A percentile compares a stretch with the other conserved stretches of the same genome.
phyloP scores from a whole-genome alignment of 139 green algal species.

The Auxenochlorella pyrenoidosa region DNA sequence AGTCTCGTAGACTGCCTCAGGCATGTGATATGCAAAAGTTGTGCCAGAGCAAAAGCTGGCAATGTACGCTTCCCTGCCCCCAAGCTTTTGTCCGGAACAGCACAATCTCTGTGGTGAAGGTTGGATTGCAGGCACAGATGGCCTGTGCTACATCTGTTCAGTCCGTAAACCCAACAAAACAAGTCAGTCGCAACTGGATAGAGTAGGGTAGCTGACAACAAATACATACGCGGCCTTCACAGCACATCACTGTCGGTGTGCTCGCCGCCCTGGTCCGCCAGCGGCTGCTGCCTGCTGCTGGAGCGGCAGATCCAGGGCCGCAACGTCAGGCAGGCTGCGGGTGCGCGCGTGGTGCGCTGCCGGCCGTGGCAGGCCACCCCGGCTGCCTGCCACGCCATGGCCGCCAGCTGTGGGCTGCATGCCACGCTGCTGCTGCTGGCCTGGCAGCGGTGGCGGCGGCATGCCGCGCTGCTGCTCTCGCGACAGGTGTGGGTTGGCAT shows the following conservation, averaged over 20 bases:
- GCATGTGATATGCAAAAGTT: too few species aligned
- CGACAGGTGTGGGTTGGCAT: constrained; percentile 33
- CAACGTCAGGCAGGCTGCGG: constrained; percentile 5
- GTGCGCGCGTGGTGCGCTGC: neutral
- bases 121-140: too few species aligned
- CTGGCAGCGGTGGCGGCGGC: neutral
- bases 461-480: neutral
- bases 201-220: neutral
- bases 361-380: neutral
- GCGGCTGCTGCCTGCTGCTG: neutral
- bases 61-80: too few species aligned
- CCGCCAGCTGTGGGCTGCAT: neutral
- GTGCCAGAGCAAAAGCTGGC: too few species aligned
- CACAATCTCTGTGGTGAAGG: too few species aligned
- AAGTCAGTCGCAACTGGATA: neutral
- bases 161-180: too few species aligned
- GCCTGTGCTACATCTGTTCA: too few species aligned
- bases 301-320: neutral
- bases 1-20: too few species aligned
- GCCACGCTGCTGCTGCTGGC: constrained; percentile 8
- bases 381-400: neutral
- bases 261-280: neutral
- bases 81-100: too few species aligned
- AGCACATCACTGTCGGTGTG: neutral
- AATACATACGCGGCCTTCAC: neutral